Evolutionary conservation across 768 basidiomycete genomes (phyloP).

Genomic region (Termitomyces titanicus): DNA sequence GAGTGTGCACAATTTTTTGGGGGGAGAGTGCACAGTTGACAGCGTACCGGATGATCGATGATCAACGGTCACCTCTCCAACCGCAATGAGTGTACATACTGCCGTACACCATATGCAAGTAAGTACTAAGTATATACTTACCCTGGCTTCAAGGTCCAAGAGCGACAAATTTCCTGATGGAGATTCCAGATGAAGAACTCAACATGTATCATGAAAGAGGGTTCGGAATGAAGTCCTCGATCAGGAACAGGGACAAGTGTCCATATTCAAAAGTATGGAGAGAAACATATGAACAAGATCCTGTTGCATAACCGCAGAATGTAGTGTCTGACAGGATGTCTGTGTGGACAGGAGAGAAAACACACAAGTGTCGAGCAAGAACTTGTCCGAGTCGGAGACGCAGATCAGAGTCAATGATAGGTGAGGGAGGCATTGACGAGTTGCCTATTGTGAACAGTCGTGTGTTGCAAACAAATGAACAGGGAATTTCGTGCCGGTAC

Average conservation of each 20-base stretch:
- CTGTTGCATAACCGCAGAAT: background rate
- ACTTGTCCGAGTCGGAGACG: background rate
- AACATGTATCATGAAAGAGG: slow-evolving; percentile 11
- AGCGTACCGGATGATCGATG: background rate
- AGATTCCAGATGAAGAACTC: slow-evolving; percentile 9
- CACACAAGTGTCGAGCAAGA: background rate
- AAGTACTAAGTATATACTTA: background rate
- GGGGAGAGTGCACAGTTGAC: background rate
- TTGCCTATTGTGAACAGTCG: background rate
- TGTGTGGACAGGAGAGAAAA: background rate
- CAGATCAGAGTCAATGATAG: background rate
- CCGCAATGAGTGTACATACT: background rate
- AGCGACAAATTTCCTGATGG: slow-evolving; percentile 14
- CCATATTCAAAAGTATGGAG: slow-evolving; percentile 4
- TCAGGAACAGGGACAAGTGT: slow-evolving; percentile 15
- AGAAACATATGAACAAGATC: background rate
- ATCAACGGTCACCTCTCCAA: background rate
- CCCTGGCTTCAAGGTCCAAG: slow-evolving; percentile 5
- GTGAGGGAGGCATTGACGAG: background rate
- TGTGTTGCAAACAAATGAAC: background rate
- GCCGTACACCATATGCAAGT: background rate
- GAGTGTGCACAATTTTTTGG: background rate
- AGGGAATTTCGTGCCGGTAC: background rate
- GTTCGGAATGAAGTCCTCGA: background rate
- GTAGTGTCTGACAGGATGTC: background rate